Evolutionary conservation across 2,329 filamentous ascomycete species (phyloP), one percentile per base, ranked within the genome.

Genomic region (Fusarium caatingaense): DNA sequence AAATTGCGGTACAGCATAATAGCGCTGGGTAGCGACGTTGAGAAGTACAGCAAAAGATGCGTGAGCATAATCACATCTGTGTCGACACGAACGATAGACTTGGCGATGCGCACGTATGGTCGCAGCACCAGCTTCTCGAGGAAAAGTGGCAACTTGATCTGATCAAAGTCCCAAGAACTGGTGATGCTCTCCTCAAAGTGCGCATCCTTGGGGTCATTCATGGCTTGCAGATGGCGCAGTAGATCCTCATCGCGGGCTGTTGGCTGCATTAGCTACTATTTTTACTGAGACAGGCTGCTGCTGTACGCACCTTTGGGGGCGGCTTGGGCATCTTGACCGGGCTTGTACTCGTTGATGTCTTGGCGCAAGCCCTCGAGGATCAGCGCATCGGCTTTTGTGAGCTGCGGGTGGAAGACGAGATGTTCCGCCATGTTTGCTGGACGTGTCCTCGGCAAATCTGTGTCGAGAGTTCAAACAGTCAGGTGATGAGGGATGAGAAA

Each of bases 21-120:
- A 1, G 91, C 91, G 68, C 90, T 93, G 2, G 92, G 91, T 1
- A 94, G 79, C 2, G 89, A 89, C 2, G 91, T 93, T 57, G 82
- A 82, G 63, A 91, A 85, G 81, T 94, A 94, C 27, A 93, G 80
- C 37, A 94, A 77, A 23, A 95, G 84, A 77, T 95, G 92, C 0
- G 91, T 93, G 59, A 94, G 78, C 85, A 95, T 93, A 48, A 94
- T 87, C 20, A 94, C 91, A 76, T 95, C 92, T 2, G 91, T 91
- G 58, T 88, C 85, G 61, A 87, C 82, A 16, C 91, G 89, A 12
- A 92, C 89, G 23, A 90, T 78, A 4, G 76, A 78, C 44, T 82
- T 83, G 2, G 87, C 91, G 74, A 85, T 80, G 16, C 79, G 77
- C 49, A 89, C 80, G 76, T 92, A 93, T 1, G 89, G 87, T 42